Conservation (phyloP, 23 red algal genomes). For the Chondrus crispus region DNA sequence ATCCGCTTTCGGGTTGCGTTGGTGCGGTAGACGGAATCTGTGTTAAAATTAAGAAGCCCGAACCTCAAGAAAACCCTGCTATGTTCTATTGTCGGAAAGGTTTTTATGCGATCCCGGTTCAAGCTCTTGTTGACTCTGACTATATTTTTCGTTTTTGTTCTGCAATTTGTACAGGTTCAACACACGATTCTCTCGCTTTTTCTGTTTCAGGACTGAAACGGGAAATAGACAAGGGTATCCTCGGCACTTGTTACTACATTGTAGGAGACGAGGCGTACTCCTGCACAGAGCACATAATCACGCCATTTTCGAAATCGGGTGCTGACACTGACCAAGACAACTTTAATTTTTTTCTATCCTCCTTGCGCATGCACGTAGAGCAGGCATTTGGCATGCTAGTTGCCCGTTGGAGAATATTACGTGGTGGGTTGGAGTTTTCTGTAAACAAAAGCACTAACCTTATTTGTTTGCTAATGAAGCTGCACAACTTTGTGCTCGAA, state of each 20-base stretch:
- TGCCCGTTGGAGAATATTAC: too few species aligned
- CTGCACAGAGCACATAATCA: not conserved
- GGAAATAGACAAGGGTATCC: not conserved
- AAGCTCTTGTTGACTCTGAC: not conserved
- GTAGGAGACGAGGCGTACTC: not conserved
- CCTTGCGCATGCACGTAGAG: not conserved
- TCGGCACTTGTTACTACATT: not conserved
- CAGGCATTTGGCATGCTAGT: not conserved
- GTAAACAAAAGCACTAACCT: too few species aligned
- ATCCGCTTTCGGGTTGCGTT: slow-evolving; percentile 1
- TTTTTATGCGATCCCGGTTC: not conserved
- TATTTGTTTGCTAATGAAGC: too few species aligned
- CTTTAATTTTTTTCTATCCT: not conserved
- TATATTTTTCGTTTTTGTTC: not conserved
- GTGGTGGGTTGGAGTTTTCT: too few species aligned
- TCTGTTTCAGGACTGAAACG: not conserved
- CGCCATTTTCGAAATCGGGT: not conserved
- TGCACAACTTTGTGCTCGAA: too few species aligned
- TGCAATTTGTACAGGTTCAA: not conserved
- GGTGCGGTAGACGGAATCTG: not conserved
- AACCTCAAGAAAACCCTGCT: not conserved
- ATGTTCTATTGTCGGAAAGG: not conserved
- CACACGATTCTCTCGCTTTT: not conserved
- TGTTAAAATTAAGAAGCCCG: not conserved
- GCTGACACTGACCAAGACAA: not conserved